Evolutionary conservation across 1,284 basidiomycete genomes (phyloP).

Genomic region (Ustilago shanxiensis): DNA sequence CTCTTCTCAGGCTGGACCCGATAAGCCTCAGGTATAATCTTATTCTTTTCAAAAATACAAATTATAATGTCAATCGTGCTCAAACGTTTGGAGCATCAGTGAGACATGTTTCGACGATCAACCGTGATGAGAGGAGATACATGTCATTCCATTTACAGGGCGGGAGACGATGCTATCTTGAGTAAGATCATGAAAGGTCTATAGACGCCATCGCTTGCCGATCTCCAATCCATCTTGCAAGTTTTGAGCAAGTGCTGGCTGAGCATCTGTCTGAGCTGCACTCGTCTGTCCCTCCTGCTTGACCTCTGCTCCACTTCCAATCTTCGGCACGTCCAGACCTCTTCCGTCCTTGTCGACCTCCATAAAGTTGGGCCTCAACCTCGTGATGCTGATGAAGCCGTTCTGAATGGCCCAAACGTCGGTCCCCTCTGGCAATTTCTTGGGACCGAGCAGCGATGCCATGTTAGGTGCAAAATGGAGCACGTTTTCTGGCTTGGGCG

Average conservation of each 20-base stretch:
- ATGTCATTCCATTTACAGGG: neutral
- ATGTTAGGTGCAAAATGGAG: constrained; percentile 66
- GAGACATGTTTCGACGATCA: neutral
- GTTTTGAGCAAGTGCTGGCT: neutral
- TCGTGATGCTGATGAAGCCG: constrained; percentile 61
- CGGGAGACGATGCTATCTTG: neutral
- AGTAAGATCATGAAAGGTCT: neutral
- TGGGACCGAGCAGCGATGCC: constrained; percentile 55
- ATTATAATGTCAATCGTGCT: neutral
- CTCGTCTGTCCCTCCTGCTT: constrained; percentile 2
- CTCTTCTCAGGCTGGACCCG: constrained; percentile 30
- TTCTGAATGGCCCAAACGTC: constrained; percentile 66
- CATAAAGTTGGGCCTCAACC: constrained; percentile 57
- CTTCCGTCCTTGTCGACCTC: constrained; percentile 41
- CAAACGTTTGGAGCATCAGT: no score
- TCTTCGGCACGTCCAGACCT: constrained; percentile 31
- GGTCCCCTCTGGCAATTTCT: constrained; percentile 45
- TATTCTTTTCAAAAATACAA: neutral
- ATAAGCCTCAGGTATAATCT: constrained; percentile 35
- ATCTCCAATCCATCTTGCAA: constrained; percentile 43
- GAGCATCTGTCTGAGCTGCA: constrained; percentile 2
- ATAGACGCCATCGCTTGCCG: constrained; percentile 46
- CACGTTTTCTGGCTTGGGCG: constrained; percentile 45
- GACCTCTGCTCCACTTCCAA: neutral
- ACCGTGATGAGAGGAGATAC: neutral